phyloP scores from a whole-genome alignment of 441 rosid species.

The Gossypium gossypioides region DNA sequence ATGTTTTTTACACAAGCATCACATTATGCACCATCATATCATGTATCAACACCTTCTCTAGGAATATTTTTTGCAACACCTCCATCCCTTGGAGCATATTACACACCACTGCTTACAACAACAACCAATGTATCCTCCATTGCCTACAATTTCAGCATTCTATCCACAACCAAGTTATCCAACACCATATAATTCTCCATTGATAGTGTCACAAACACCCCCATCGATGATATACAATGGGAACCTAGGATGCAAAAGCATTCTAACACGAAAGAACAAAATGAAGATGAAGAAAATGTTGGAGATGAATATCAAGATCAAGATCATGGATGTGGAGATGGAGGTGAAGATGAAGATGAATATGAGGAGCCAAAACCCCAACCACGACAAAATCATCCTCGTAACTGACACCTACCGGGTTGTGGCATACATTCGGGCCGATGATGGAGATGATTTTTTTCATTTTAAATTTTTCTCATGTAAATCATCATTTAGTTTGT shows the following conservation, averaged over 20 bases:
- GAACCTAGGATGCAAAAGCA: neutral
- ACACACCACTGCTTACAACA: neutral
- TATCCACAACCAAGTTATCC: neutral
- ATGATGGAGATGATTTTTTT: neutral
- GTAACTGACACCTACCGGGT: neutral
- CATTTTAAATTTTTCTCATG: neutral
- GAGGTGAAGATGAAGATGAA: no score
- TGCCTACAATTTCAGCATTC: neutral
- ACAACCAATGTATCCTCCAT: neutral
- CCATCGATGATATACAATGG: neutral
- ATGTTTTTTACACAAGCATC: neutral
- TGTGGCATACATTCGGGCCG: neutral
- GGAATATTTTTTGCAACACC: neutral
- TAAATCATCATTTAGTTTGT: neutral
- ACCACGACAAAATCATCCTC: neutral
- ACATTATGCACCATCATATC: neutral
- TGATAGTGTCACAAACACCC: neutral
- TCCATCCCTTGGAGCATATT: neutral
- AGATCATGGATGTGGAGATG: neutral
- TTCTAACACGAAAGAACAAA: neutral
- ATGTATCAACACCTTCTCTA: neutral
- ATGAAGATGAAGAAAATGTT: neutral
- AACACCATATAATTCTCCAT: neutral
- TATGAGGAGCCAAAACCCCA: neutral
- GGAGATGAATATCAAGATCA: neutral